Conservation (phyloP, 2,329 filamentous ascomycete genomes). For the Ramularia collo-cygni region DNA sequence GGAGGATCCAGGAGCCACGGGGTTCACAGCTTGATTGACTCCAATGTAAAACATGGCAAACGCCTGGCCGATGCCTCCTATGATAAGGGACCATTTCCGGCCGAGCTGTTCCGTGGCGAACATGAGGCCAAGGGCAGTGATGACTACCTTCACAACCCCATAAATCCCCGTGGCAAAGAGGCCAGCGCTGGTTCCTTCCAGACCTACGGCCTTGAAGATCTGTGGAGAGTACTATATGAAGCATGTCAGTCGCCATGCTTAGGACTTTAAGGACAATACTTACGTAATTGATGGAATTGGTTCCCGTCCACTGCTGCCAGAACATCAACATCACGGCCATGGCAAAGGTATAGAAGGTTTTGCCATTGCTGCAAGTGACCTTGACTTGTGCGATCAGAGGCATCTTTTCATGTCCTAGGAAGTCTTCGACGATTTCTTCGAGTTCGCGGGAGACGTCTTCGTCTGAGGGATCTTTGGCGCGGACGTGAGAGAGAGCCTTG, state of each 20-base stretch:
- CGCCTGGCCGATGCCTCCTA: constrained; percentile 37
- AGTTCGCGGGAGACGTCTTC: constrained; percentile 34
- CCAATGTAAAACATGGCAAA: constrained; percentile 40
- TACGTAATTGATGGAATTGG: constrained; percentile 26
- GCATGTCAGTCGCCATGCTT: constrained; percentile 1
- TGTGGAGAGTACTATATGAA: constrained; percentile 40
- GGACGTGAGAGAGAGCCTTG: constrained; percentile 34
- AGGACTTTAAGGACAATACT: no score
- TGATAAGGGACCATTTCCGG: constrained; percentile 39
- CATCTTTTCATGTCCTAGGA: constrained; percentile 38
- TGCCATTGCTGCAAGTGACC: constrained; percentile 32
- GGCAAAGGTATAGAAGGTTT: constrained; percentile 35
- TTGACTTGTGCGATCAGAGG: constrained; percentile 34
- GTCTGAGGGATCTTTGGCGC: constrained; percentile 31
- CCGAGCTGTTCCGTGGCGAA: constrained; percentile 41
- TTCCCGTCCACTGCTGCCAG: constrained; percentile 35
- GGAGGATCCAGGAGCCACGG: constrained; percentile 37
- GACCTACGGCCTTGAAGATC: constrained; percentile 39
- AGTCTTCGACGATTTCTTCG: constrained; percentile 40
- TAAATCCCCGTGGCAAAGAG: constrained; percentile 44
- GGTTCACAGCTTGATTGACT: constrained; percentile 34
- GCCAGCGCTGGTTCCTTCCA: constrained; percentile 32
- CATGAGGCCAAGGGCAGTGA: constrained; percentile 39
- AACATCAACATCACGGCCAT: constrained; percentile 41
- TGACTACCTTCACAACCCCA: constrained; percentile 41